Conservation (phyloP, 2,329 filamentous ascomycete species). For the Penicillium sp. region DNA sequence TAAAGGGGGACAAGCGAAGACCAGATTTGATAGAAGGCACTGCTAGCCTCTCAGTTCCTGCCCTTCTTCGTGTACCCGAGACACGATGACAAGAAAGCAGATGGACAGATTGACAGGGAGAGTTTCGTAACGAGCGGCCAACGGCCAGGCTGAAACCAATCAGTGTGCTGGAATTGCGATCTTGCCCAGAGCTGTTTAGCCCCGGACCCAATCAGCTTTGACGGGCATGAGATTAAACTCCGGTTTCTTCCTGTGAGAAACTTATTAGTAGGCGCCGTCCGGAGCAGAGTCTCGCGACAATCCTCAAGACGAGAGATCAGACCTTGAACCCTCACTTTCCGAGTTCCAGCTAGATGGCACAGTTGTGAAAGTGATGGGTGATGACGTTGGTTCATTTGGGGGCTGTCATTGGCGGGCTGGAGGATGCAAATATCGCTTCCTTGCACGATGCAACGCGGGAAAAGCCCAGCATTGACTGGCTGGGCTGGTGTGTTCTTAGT, state of each 20-base stretch:
- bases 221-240: slow-evolving; percentile 6
- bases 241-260: slow-evolving; percentile 12
- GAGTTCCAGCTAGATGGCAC: neutral
- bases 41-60: neutral
- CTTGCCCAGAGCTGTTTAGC: slow-evolving; percentile 6
- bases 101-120: neutral
- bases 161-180: slow-evolving; percentile 2
- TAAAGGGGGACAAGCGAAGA: neutral
- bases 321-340: neutral
- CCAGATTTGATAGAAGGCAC: neutral
- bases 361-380: neutral
- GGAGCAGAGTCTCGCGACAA: neutral
- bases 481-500: neutral
- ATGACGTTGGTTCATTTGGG: neutral
- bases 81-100: too few species aligned
- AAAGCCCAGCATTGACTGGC: neutral
- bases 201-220: slow-evolving; percentile 8
- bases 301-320: neutral
- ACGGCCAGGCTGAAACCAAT: slow-evolving; percentile 6
- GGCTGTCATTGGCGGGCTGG: slow-evolving; percentile 1
- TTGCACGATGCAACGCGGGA: slow-evolving; percentile 6
- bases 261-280: slow-evolving; percentile 7
- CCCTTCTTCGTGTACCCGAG: neutral
- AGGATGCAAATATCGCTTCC: neutral
- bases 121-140: slow-evolving; percentile 9